Evolutionary conservation across 768 basidiomycete genomes (phyloP).

Genomic region (Kwoniella sp.): DNA sequence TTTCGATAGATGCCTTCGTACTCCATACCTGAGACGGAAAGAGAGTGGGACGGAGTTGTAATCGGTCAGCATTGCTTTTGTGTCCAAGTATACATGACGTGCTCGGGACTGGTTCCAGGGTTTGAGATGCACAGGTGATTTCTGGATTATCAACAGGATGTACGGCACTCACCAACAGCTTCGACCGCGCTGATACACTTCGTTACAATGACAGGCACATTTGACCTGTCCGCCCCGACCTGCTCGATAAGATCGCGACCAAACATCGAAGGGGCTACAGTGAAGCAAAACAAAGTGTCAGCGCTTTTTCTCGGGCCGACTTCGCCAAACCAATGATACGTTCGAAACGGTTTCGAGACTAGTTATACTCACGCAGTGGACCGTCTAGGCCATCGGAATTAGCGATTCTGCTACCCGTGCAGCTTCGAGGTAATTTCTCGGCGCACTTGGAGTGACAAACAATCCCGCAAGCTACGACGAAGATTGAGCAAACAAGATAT

Average conservation of each 20-base stretch:
- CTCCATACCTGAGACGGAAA: conserved; percentile 68
- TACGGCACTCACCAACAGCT: conserved; percentile 65
- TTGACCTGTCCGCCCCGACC: conserved; percentile 59
- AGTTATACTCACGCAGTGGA: conserved; percentile 40
- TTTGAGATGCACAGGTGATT: too few species aligned
- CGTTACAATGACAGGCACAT: conserved; percentile 83
- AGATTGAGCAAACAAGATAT: too few species aligned
- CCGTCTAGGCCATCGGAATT: conserved; percentile 50
- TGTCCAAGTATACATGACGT: too few species aligned
- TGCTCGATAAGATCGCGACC: conserved; percentile 87
- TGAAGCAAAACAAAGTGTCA: too few species aligned
- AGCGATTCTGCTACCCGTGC: conserved; percentile 59
- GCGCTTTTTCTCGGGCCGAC: too few species aligned
- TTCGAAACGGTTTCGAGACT: too few species aligned
- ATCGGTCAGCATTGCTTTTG: too few species aligned
- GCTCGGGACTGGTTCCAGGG: too few species aligned
- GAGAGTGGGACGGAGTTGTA: not conserved
- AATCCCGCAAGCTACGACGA: conserved; percentile 70
- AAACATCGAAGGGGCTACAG: conserved; percentile 82
- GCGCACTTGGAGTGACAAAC: conserved; percentile 87
- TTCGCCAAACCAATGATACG: not conserved
- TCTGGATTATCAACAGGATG: not conserved
- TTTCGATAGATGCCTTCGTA: conserved; percentile 99
- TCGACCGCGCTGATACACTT: conserved; percentile 97
- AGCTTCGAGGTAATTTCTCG: conserved; percentile 67